Percentiles rank a stretch among this genome's conserved stretches.
These are phyloP conservation scores for Torulaspora indica DNA, from an alignment of 805 yeast species.

Conservation along the genomic window DNA sequence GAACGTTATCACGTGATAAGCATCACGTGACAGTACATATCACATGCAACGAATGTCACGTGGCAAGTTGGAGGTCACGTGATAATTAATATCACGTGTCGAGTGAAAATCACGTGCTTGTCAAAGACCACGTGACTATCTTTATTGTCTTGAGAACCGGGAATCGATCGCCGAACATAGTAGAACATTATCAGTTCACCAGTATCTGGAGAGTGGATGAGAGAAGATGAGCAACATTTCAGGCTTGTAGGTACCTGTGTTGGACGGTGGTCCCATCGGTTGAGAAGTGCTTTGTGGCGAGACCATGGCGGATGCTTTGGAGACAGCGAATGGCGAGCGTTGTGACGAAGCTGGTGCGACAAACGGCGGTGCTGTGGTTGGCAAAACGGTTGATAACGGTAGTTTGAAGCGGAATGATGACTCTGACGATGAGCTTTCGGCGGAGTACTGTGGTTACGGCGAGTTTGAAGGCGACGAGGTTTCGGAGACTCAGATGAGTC, in stretches of 20 bases:
- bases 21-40: too few relatives aligned
- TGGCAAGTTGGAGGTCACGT: too few relatives aligned
- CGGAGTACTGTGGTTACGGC: neutral
- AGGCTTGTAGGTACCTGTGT: neutral
- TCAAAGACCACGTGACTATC: too few relatives aligned
- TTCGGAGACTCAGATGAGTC: neutral
- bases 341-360: too few relatives aligned
- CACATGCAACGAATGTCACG: too few relatives aligned
- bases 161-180: neutral
- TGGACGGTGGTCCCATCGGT: neutral
- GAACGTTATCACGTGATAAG: too few relatives aligned
- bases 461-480: constrained; percentile 9
- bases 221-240: neutral
- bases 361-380: too few relatives aligned
- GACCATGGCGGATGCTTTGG: neutral
- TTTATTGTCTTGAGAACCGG: too few relatives aligned
- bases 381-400: neutral
- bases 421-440: neutral
- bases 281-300: neutral
- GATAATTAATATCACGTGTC: too few relatives aligned
- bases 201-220: neutral
- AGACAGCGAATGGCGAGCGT: neutral
- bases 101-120: too few relatives aligned
- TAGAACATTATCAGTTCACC: neutral
- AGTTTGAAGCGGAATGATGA: neutral